Percentiles rank a stretch among this genome's conserved stretches.
phyloP scores from a whole-genome alignment of 441 rosid genomes.

The Rhodomyrtus psidioides region DNA sequence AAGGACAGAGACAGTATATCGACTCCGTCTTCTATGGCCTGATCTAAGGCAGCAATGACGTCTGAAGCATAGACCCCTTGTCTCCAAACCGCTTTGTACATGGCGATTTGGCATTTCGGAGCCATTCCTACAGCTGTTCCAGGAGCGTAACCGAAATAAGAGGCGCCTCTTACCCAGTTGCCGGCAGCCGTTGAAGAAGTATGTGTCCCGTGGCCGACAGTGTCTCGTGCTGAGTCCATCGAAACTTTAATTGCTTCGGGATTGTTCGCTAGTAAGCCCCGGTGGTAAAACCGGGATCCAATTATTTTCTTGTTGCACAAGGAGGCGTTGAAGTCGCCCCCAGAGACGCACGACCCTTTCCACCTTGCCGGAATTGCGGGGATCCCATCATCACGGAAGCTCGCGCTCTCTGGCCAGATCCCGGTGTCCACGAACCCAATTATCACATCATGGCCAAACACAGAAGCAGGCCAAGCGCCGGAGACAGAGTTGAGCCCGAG shows the following conservation, averaged over 20 bases:
- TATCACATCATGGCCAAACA: slow-evolving; percentile 17
- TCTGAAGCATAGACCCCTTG: slow-evolving; percentile 30
- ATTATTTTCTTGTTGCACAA: slow-evolving; percentile 41
- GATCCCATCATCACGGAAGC: slow-evolving; percentile 30
- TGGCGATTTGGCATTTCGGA: slow-evolving; percentile 22
- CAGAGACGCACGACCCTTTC: slow-evolving; percentile 31
- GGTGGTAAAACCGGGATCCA: slow-evolving; percentile 32
- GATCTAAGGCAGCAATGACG: slow-evolving; percentile 40
- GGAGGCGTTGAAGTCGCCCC: slow-evolving; percentile 15
- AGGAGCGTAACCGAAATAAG: slow-evolving; percentile 34
- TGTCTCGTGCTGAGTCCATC: slow-evolving; percentile 22
- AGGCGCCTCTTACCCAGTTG: slow-evolving; percentile 23
- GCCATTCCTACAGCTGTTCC: slow-evolving; percentile 37
- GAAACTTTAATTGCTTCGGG: slow-evolving; percentile 12
- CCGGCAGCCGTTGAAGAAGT: slow-evolving; percentile 42
- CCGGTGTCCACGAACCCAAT: slow-evolving; percentile 42
- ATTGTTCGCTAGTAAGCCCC: slow-evolving; percentile 29
- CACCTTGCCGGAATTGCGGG: slow-evolving; percentile 24
- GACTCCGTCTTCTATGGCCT: slow-evolving; percentile 34
- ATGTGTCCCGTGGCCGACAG: slow-evolving; percentile 39
- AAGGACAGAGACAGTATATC: slow-evolving; percentile 33
- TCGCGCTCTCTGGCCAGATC: slow-evolving; percentile 32
- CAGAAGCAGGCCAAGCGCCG: slow-evolving; percentile 26
- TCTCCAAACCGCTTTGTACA: slow-evolving; percentile 31
- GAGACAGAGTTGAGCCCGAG: slow-evolving; percentile 19